Evolutionary conservation across 1,284 basidiomycete genomes (phyloP).

Genomic region (Puccinia triticina): DNA sequence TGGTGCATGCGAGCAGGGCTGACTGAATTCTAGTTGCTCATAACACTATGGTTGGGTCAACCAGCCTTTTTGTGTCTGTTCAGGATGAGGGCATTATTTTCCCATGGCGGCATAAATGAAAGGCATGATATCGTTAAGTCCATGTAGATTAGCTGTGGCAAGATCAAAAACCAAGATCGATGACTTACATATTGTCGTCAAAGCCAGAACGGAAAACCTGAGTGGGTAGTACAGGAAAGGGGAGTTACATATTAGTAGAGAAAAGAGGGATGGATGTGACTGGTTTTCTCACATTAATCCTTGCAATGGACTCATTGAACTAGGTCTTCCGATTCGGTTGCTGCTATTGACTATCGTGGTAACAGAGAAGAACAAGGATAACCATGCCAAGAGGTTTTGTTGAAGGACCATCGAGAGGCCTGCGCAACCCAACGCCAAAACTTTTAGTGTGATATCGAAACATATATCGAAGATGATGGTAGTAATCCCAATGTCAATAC

Average conservation of each 20-base stretch:
- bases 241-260: neutral
- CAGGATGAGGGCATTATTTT: neutral
- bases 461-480: neutral
- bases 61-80: neutral
- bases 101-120: neutral
- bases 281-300: slow-evolving; percentile 16
- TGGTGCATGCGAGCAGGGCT: neutral
- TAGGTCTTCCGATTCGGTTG: neutral
- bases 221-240: neutral
- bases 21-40: neutral
- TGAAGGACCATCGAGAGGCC: slow-evolving; percentile 23
- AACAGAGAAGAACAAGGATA: slow-evolving; percentile 26
- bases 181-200: slow-evolving; percentile 24
- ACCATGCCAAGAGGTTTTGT: slow-evolving; percentile 21
- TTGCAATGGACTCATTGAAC: neutral
- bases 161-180: neutral
- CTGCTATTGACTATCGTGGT: slow-evolving; percentile 23
- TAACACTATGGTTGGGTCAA: neutral
- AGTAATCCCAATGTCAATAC: neutral
- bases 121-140: neutral
- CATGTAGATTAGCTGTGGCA: neutral
- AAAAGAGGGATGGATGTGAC: neutral
- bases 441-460: neutral
- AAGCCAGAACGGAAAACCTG: slow-evolving; percentile 29
- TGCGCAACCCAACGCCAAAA: neutral